Percentiles rank a stretch among this genome's conserved stretches.
Evolutionary conservation across 441 rosid genomes (phyloP).

Genomic region (Pelargonium cotyledonis): DNA sequence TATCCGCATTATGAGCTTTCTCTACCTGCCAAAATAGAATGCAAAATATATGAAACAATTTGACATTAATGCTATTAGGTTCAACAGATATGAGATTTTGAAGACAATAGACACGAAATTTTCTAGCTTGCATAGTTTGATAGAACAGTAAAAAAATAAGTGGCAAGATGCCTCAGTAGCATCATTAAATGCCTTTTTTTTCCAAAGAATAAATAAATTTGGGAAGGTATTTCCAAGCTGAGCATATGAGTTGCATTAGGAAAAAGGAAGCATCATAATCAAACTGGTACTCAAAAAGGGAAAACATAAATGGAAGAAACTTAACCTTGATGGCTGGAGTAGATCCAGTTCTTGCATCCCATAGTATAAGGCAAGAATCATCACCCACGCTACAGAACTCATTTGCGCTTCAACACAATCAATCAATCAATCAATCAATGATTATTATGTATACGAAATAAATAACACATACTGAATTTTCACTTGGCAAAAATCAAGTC

Average conservation of each 20-base stretch:
- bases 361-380: constrained; percentile 97
- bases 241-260: no score
- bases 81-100: neutral
- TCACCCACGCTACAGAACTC: constrained; percentile 99
- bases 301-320: constrained; percentile 2
- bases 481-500: neutral
- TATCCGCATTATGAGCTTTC: constrained; percentile 92
- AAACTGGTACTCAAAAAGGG: neutral
- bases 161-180: neutral
- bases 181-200: no score
- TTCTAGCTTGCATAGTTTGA: neutral
- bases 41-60: neutral
- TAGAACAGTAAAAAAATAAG: neutral
- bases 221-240: no score
- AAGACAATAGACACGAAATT: neutral
- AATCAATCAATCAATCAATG: constrained; percentile 18
- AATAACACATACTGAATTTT: neutral
- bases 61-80: neutral
- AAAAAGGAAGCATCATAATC: neutral
- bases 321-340: constrained; percentile 71
- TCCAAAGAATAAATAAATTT: no score
- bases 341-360: constrained; percentile 91
- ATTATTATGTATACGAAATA: neutral
- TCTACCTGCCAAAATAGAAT: constrained; percentile 55
- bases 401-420: constrained; percentile 48